Conservation (phyloP, 495 filamentous ascomycete genomes). For the Durotheca rogersii region DNA sequence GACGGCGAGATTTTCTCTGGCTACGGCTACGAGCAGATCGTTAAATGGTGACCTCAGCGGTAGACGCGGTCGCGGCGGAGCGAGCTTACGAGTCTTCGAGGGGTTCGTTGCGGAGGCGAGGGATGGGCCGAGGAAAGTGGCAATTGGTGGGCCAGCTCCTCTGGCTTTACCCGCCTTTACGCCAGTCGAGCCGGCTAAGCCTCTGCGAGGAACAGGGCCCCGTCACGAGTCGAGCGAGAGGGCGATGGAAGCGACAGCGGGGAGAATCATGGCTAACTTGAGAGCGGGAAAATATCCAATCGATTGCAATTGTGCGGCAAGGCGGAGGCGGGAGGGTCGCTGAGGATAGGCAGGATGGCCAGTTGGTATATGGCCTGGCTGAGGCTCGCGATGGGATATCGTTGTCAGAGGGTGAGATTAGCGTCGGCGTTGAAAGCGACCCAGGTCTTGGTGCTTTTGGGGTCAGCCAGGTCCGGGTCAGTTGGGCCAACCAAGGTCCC, state of each 20-base stretch:
- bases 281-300: not conserved
- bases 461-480: too few relatives aligned
- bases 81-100: not conserved
- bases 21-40: constrained; percentile 11
- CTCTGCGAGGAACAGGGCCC: constrained; percentile 11
- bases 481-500: too few relatives aligned
- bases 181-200: too few relatives aligned
- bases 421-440: not conserved
- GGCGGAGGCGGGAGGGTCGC: too few relatives aligned
- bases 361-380: not conserved
- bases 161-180: not conserved
- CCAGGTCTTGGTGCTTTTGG: too few relatives aligned
- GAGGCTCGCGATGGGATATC: not conserved
- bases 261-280: constrained; percentile 16
- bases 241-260: constrained; percentile 6
- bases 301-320: not conserved
- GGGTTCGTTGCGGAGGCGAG: constrained; percentile 1
- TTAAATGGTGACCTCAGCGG: constrained; percentile 6
- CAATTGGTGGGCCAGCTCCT: not conserved
- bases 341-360: not conserved
- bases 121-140: constrained; percentile 2
- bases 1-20: too few relatives aligned
- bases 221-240: constrained; percentile 21
- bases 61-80: constrained; percentile 1
- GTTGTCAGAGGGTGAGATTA: not conserved